Conservation (phyloP, 1,284 basidiomycete genomes). For the Papiliotrema fonsecae region DNA sequence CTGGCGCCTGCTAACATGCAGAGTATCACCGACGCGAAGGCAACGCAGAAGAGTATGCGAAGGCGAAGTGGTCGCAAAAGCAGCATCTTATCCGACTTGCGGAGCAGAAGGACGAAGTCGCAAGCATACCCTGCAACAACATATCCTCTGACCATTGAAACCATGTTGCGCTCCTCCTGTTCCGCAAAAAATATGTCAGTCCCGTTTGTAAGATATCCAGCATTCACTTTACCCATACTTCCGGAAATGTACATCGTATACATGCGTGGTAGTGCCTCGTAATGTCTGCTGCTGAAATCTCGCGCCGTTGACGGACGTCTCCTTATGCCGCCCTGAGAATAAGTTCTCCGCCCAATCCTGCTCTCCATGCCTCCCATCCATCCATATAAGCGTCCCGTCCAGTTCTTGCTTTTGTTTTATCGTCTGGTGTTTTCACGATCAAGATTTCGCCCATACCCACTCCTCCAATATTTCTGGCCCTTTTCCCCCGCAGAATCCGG, state of each 20-base stretch:
- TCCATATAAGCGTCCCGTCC: conserved; percentile 39
- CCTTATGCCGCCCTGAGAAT: conserved; percentile 37
- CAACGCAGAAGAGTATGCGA: conserved; percentile 8
- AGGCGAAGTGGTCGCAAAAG: not conserved
- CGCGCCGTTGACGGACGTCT: not conserved
- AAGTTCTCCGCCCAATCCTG: conserved; percentile 46
- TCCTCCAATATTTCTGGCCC: conserved; percentile 42
- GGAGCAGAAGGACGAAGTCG: conserved; percentile 1
- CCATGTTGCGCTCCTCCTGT: no score
- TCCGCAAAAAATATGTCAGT: no score
- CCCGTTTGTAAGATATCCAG: no score
- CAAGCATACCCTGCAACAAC: conserved; percentile 6
- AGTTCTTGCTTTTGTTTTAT: conserved; percentile 14
- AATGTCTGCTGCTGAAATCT: not conserved
- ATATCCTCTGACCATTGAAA: no score
- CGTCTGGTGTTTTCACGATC: conserved; percentile 32
- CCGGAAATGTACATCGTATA: no score
- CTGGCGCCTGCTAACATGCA: conserved; percentile 1
- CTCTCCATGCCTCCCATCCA: conserved; percentile 48
- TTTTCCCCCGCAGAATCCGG: conserved; percentile 37
- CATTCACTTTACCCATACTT: no score
- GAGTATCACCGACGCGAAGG: conserved; percentile 25
- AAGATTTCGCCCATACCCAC: conserved; percentile 46
- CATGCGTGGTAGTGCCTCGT: not conserved
- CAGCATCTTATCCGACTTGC: not conserved